Evolutionary conservation across 1,139 yeast genomes (phyloP), one percentile per base, ranked within the genome.

Genomic region (Citeromyces siamensis): DNA sequence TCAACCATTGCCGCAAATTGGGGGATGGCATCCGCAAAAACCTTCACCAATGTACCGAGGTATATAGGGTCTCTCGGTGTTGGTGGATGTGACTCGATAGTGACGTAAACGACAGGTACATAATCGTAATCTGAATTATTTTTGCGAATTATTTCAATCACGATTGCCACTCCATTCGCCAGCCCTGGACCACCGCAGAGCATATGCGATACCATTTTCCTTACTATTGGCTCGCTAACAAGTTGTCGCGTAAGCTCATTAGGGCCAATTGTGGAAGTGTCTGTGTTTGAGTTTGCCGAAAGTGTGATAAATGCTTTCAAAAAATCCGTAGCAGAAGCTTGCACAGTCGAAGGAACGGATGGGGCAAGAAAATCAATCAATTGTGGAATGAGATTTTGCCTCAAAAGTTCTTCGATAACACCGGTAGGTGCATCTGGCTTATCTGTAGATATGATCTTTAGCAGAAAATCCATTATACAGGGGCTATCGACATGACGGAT

Each of bases 121-220:
- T 79, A 73, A 59, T 90, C 98, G 55, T 90, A 90, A 56, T 90
- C 98, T 2, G 95, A 84, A 55, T 90, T 93, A 57, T 90, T 90
- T 54, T 90, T 90, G 47, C 99, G 71, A 46, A 93, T 93, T 41
- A 90, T 80, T 56, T 90, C 98, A 52, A 90, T 90, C 39, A 90
- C 80, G 36, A 90, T 86, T 5, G 97, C 96, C 23, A 90, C 98
- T 40, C 97, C 96, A 46, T 90, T 90, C 26, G 95, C 84, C 50
- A 90, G 66, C 4, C 95, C 93, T 34, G 88, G 79, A 4, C 96
- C 95, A 13, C 97, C 97, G 44, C 73, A 63, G 18, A 88, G 66
- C 98, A 93, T 93, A 47, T 82, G 71, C n/a, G 71, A 58, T 37
- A 93, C 83, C 35, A 90, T 62, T 43, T 66, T 65, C 40, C 66